Conservation (phyloP, 805 yeast genomes). For the Jamesozyma hellenica region DNA sequence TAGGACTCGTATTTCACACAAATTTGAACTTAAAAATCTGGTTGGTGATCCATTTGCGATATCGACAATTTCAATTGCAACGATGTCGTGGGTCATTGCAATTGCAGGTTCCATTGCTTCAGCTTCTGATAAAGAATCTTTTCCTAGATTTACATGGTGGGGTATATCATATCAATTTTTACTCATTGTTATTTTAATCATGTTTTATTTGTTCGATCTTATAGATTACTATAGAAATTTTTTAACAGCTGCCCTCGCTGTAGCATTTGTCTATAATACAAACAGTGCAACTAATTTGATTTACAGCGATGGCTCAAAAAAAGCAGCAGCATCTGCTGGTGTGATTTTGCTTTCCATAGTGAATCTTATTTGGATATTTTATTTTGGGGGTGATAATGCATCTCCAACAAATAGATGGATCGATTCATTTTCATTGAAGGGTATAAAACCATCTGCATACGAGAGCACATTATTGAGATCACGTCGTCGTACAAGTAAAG, state of each 20-base stretch:
- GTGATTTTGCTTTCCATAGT: constrained; percentile 72
- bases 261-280: constrained; percentile 76
- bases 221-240: constrained; percentile 58
- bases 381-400: constrained; percentile 83
- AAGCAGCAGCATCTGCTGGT: constrained; percentile 89
- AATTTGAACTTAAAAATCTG: constrained; percentile 38
- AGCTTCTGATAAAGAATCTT: constrained; percentile 31
- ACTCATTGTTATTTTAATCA: constrained; percentile 40
- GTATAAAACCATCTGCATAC: constrained; percentile 32
- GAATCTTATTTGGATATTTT: constrained; percentile 76
- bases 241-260: constrained; percentile 34
- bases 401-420: constrained; percentile 79
- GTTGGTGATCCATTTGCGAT: constrained; percentile 82
- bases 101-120: constrained; percentile 75
- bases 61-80: constrained; percentile 63
- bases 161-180: constrained; percentile 73
- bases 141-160: constrained; percentile 95
- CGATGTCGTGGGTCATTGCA: constrained; percentile 78
- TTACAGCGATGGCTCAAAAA: constrained; percentile 52
- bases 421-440: constrained; percentile 65
- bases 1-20: constrained; percentile 15
- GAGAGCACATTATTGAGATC: constrained; percentile 20
- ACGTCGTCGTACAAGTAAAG: constrained; percentile 14
- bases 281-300: constrained; percentile 75
- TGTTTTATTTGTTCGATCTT: constrained; percentile 49